phyloP scores from a whole-genome alignment of 257 asterid genomes.

The Rubia yunnanensis region DNA sequence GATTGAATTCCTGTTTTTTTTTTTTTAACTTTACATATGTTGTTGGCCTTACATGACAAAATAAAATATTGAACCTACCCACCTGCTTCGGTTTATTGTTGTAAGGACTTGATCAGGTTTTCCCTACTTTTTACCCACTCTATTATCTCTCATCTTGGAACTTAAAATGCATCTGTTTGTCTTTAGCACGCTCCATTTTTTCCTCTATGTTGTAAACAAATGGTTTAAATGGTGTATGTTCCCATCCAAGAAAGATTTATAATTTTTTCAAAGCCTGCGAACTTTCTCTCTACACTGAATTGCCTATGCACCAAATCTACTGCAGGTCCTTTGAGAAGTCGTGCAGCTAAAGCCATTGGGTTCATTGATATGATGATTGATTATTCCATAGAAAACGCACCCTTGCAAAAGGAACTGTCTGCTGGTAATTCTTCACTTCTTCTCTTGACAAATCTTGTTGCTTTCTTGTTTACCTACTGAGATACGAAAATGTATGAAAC shows the following conservation, averaged over 20 bases:
- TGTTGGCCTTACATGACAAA: background rate
- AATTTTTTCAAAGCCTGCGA: background rate
- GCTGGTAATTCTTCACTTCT: slow-evolving; percentile 50
- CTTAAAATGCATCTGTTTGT: background rate
- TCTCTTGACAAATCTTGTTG: background rate
- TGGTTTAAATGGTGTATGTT: background rate
- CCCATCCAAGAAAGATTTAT: background rate
- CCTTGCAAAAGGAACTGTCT: slow-evolving; percentile 83
- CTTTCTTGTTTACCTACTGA: slow-evolving; percentile 8
- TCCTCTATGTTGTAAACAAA: background rate
- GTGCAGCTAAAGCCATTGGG: slow-evolving; percentile 99
- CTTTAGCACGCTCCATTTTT: background rate
- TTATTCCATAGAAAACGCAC: slow-evolving; percentile 84
- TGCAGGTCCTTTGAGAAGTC: slow-evolving; percentile 93
- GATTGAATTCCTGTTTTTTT: background rate
- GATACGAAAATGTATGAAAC: slow-evolving; percentile 19
- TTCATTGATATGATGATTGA: slow-evolving; percentile 97
- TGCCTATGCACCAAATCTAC: background rate
- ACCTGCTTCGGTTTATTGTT: background rate
- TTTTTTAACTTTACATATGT: no score
- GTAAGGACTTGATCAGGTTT: background rate
- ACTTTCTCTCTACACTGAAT: background rate
- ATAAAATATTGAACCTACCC: background rate
- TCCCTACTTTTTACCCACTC: background rate
- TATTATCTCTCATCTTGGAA: no score